Evolutionary conservation across 2,329 filamentous ascomycete species (phyloP), one percentile per base, ranked within the genome.

Genomic region (Apiospora aurea): DNA sequence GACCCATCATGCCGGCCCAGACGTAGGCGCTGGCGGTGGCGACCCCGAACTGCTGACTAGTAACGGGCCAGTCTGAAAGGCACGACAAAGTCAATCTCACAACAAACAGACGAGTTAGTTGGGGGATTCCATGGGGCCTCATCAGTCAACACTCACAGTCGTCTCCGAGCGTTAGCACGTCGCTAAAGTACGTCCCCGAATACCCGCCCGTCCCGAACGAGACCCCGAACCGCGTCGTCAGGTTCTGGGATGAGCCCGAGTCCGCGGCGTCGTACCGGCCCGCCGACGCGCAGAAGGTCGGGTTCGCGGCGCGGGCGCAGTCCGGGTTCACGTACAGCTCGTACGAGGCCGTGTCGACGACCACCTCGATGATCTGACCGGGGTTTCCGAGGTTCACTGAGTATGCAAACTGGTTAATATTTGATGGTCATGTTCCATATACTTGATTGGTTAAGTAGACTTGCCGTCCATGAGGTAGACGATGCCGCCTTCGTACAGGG

Each of bases 261-360:
- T 74, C 76, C 2, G 77, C 71, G 1, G 83, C 75, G 71, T 85
- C 80, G 76, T 87, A 89, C 70, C 77, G 77, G 47, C 87, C 87
- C 6, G 84, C 80, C 13, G 81, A 81, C 18, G 81, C 74, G 77
- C 87, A 89, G 75, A 78, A 34, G 79, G 76, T 72, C 88, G 85
- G 10, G 81, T 75, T 0, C 76, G 74, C 10, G 76, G 92, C 82
- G 1, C 78, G 78, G 7, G 86, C 87, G 76, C 87, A 89, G 69
- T 87, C 85, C 0, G 90, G 87, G 76, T 94, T 94, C 8, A 90
- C 85, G 88, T 88, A 90, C 44, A 90, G 82, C 81, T 90, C 88
- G 75, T 88, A 89, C 13, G 87, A 90, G 64, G 88, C 88, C 0
- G 89, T 90, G 77, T 90, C 88, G 71, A 90, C 78, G 76, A 89